phyloP scores from a whole-genome alignment of 495 filamentous ascomycete species.

The Arthonia radiata region DNA sequence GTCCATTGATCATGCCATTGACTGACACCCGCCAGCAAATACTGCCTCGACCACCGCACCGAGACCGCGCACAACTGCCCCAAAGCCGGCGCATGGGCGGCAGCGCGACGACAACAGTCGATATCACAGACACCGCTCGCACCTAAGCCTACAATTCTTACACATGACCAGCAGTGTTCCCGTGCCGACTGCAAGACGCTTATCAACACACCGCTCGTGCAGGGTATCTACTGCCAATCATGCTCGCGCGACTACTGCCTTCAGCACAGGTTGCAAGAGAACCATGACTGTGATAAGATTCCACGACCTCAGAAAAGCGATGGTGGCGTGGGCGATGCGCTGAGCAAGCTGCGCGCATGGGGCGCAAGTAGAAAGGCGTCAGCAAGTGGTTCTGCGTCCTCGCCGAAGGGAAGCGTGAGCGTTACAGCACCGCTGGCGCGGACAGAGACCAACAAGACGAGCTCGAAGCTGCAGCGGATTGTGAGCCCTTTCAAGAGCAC shows the following conservation, averaged over 20 bases:
- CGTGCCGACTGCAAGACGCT: conserved; percentile 55
- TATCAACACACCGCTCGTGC: conserved; percentile 53
- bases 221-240: conserved; percentile 53
- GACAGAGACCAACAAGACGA: conserved; percentile 20
- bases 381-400: not conserved
- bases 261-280: conserved; percentile 65
- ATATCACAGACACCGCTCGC: conserved; percentile 6
- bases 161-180: conserved; percentile 45
- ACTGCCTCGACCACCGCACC: conserved; percentile 84
- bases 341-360: conserved; percentile 39
- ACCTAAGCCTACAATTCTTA: conserved; percentile 29
- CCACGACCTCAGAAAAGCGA: conserved; percentile 8
- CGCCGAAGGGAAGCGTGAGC: conserved; percentile 24
- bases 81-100: conserved; percentile 66
- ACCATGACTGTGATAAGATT: conserved; percentile 65
- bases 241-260: conserved; percentile 82
- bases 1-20: not conserved
- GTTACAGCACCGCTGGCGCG: conserved; percentile 6
- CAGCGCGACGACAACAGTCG: conserved; percentile 23
- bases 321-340: conserved; percentile 30
- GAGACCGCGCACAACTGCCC: conserved; percentile 64
- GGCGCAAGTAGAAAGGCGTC: conserved; percentile 14
- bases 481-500: conserved; percentile 26
- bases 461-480: conserved; percentile 9
- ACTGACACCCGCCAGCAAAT: conserved; percentile 27